Conservation (phyloP, 2,329 filamentous ascomycete species). For the Aspergillus sp. region DNA sequence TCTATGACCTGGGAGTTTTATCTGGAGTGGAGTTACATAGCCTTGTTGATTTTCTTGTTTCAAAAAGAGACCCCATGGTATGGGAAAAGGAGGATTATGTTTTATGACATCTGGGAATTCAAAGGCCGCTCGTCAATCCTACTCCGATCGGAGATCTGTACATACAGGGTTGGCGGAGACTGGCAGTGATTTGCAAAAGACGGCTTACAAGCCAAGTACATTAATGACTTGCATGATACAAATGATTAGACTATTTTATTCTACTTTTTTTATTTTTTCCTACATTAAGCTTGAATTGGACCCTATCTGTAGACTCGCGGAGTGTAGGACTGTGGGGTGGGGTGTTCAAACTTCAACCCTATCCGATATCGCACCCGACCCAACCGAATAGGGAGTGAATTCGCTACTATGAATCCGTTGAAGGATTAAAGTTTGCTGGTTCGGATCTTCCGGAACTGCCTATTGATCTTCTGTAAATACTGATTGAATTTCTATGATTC, state of each 20-base stretch:
- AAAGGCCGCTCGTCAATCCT: constrained; percentile 15
- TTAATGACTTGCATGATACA: constrained; percentile 27
- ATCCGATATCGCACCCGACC: not conserved
- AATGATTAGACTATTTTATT: constrained; percentile 15
- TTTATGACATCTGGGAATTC: constrained; percentile 20
- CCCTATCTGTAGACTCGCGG: not conserved
- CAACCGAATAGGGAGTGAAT: not conserved
- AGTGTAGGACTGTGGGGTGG: not conserved
- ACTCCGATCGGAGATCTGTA: constrained; percentile 19
- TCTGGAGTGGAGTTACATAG: constrained; percentile 22
- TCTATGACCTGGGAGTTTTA: constrained; percentile 17
- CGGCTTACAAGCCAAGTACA: constrained; percentile 12
- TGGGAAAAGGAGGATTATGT: constrained; percentile 17
- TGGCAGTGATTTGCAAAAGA: constrained; percentile 10
- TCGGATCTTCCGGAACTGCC: not conserved
- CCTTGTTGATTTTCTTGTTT: constrained; percentile 16
- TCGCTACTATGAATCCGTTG: not conserved
- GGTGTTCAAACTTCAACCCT: not conserved
- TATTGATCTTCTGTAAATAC: not conserved
- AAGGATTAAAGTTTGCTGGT: not conserved
- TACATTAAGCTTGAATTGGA: not conserved
- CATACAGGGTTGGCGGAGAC: constrained; percentile 17
- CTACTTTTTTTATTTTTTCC: not conserved
- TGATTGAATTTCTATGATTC: not conserved
- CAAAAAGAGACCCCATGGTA: constrained; percentile 6